Evolutionary conservation across 768 basidiomycete genomes (phyloP).

Genomic region (Podaxis sp.): DNA sequence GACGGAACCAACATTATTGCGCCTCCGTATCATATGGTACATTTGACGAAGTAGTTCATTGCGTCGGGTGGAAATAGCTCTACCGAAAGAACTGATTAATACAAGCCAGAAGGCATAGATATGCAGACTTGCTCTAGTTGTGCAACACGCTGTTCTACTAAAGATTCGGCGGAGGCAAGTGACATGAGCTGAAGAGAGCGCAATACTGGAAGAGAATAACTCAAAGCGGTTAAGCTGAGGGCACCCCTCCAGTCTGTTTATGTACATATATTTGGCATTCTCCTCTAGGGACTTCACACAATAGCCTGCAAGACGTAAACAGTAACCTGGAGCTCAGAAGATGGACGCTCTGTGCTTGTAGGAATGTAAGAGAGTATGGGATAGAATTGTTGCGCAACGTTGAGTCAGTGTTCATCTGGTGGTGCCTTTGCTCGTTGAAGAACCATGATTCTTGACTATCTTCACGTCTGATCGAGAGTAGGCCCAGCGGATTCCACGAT

Average conservation of each 20-base stretch:
- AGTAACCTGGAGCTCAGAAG: too few relatives aligned
- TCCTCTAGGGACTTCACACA: neutral
- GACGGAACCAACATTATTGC: slow-evolving; percentile 43
- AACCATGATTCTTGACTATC: neutral
- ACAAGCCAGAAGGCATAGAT: neutral
- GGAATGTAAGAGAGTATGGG: neutral
- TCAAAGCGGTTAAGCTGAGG: neutral
- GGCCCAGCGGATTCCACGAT: neutral
- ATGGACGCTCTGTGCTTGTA: neutral
- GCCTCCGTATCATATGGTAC: slow-evolving; percentile 62
- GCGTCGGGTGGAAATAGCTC: slow-evolving; percentile 62
- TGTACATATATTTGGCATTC: slow-evolving; percentile 9
- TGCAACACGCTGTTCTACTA: slow-evolving; percentile 45
- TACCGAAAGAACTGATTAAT: slow-evolving; percentile 27
- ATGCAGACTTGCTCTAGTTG: slow-evolving; percentile 39
- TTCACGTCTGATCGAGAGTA: neutral
- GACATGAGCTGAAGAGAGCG: slow-evolving; percentile 13
- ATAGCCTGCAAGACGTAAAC: neutral
- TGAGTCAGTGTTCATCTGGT: neutral
- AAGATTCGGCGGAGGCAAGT: slow-evolving; percentile 25
- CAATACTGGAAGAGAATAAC: neutral
- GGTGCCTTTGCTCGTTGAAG: neutral
- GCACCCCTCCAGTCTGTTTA: neutral
- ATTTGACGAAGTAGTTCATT: slow-evolving; percentile 74
- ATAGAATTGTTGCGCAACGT: neutral